Evolutionary conservation across 2,329 filamentous ascomycete species (phyloP).

Genomic region (Colletotrichum sublineola): DNA sequence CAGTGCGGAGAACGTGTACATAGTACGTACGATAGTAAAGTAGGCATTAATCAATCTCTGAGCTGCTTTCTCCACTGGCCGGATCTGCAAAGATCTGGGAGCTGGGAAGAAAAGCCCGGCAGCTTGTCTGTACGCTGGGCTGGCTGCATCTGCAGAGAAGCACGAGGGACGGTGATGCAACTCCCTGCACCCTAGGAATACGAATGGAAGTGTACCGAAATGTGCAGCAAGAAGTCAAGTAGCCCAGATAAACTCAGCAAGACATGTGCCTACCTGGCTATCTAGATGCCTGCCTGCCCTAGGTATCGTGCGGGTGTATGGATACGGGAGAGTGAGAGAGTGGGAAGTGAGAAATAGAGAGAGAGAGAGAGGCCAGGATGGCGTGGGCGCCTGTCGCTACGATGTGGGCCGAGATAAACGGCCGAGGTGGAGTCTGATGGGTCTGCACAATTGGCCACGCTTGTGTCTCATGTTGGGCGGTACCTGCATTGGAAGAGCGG

Average conservation of each 20-base stretch:
- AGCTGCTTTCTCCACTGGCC: conserved; percentile 4
- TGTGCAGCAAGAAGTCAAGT: background rate
- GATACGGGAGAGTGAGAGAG: background rate
- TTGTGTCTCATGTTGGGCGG: conserved; percentile 41
- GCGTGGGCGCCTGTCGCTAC: conserved; percentile 31
- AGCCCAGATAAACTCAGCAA: background rate
- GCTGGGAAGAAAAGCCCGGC: no score
- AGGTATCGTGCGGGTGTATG: background rate
- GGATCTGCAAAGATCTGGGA: conserved; percentile 5
- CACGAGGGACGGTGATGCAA: background rate
- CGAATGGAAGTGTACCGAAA: background rate
- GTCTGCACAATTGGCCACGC: conserved; percentile 31
- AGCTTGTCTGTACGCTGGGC: background rate
- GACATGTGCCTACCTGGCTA: background rate
- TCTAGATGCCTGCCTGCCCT: no score
- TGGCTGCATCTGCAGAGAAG: conserved; percentile 5
- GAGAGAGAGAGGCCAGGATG: background rate
- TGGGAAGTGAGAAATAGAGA: background rate
- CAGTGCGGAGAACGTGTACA: background rate
- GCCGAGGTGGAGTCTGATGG: conserved; percentile 8
- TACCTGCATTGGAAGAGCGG: conserved; percentile 42
- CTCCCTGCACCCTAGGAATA: background rate
- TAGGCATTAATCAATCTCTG: conserved; percentile 1
- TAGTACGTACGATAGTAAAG: no score
- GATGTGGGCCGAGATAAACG: conserved; percentile 23